Evolutionary conservation across 208 protist genomes (phyloP).

Genomic region (Leptomonas seymouri): DNA sequence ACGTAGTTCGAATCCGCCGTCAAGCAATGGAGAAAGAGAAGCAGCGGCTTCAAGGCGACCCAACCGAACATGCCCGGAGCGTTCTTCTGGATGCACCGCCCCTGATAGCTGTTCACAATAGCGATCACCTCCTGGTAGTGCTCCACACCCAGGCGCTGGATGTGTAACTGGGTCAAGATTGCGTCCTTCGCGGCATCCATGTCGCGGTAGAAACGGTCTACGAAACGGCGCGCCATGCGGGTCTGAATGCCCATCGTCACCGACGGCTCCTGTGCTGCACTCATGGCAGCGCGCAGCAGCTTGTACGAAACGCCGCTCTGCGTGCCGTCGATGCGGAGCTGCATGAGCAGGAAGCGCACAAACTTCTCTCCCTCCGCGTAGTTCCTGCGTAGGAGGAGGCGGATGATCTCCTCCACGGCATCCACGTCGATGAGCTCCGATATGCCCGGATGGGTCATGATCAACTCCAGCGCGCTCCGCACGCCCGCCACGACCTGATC

Average conservation of each 20-base stretch:
- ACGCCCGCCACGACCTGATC: slow-evolving; percentile 54
- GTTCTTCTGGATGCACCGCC: slow-evolving; percentile 54
- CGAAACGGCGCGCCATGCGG: slow-evolving; percentile 46
- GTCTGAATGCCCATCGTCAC: slow-evolving; percentile 50
- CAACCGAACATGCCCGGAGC: slow-evolving; percentile 85
- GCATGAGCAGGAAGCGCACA: slow-evolving; percentile 59
- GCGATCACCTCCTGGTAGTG: slow-evolving; percentile 66
- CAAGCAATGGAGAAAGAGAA: slow-evolving; percentile 77
- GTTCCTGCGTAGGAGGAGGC: slow-evolving; percentile 55
- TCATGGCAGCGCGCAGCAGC: slow-evolving; percentile 60
- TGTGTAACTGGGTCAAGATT: slow-evolving; percentile 75
- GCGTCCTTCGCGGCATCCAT: slow-evolving; percentile 69
- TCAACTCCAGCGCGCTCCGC: slow-evolving; percentile 52
- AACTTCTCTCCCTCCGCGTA: slow-evolving; percentile 71
- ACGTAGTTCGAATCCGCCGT: slow-evolving; percentile 89
- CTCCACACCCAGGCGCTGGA: slow-evolving; percentile 70
- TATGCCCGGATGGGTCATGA: slow-evolving; percentile 67
- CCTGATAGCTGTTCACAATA: slow-evolving; percentile 71
- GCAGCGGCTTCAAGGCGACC: slow-evolving; percentile 68
- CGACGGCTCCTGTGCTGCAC: slow-evolving; percentile 73
- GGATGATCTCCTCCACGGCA: slow-evolving; percentile 61
- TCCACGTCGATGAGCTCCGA: slow-evolving; percentile 78
- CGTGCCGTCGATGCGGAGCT: slow-evolving; percentile 44
- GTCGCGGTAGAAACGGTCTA: slow-evolving; percentile 72
- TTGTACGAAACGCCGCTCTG: slow-evolving; percentile 28